Evolutionary conservation across 2,329 filamentous ascomycete species (phyloP).

Genomic region (Helicocarpus griseus): DNA sequence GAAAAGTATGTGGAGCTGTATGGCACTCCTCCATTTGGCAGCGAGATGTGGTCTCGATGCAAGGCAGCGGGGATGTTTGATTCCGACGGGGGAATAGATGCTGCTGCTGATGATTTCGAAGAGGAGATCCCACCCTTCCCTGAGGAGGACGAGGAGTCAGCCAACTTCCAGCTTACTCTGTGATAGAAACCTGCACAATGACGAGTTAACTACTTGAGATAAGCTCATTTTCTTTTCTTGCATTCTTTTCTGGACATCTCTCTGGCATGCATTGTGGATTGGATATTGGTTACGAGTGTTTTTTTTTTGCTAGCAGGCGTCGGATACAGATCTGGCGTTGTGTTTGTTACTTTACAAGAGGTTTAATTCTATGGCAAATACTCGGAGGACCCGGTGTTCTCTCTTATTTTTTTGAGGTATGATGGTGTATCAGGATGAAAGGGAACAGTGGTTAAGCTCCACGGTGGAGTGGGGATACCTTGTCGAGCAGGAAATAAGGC

Average conservation of each 20-base stretch:
- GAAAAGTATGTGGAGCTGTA: conserved; percentile 35
- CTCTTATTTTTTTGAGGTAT: background rate
- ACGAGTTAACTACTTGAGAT: too few species aligned
- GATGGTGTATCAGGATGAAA: background rate
- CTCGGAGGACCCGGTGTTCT: background rate
- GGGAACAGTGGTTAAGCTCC: background rate
- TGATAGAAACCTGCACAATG: conserved; percentile 13
- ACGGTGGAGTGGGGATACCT: background rate
- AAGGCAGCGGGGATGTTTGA: conserved; percentile 31
- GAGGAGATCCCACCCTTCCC: conserved; percentile 21
- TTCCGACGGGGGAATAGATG: too few species aligned
- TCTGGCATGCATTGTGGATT: background rate
- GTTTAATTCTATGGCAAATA: too few species aligned
- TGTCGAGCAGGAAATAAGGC: too few species aligned
- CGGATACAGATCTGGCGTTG: background rate
- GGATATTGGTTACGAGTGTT: background rate
- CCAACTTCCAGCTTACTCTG: conserved; percentile 32
- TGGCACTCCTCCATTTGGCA: conserved; percentile 32
- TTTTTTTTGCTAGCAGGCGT: background rate
- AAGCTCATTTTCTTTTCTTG: background rate
- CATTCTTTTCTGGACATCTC: background rate
- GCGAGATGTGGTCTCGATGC: conserved; percentile 35
- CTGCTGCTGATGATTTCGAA: conserved; percentile 13
- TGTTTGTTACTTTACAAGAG: background rate
- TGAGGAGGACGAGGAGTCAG: conserved; percentile 30